These are phyloP conservation scores for Cicer cuneatum DNA, from an alignment of 306 rosid genomes.

Conservation along the genomic window DNA sequence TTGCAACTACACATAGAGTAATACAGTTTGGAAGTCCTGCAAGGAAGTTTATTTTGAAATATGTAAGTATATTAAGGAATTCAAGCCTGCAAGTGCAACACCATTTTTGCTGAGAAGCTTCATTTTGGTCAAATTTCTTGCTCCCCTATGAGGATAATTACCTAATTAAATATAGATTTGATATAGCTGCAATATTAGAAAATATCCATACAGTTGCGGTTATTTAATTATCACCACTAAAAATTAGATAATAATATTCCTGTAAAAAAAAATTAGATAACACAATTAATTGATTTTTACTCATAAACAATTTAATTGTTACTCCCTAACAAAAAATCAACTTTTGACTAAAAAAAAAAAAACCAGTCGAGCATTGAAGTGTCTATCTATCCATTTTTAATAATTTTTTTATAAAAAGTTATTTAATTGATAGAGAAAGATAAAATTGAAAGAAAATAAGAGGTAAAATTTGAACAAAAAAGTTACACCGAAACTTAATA, in stretches of 20 bases:
- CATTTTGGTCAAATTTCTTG: neutral
- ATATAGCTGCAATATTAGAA: neutral
- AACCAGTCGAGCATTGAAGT: too few species aligned
- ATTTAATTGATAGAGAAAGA: too few species aligned
- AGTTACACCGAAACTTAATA: too few species aligned
- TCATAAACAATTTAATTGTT: too few species aligned
- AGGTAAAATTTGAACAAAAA: too few species aligned
- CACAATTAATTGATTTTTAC: too few species aligned
- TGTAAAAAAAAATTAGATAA: too few species aligned
- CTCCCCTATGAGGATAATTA: neutral
- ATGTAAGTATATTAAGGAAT: neutral
- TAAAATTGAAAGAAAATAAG: too few species aligned
- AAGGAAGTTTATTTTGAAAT: neutral
- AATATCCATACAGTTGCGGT: neutral
- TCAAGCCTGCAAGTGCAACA: neutral
- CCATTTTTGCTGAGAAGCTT: neutral
- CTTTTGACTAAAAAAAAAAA: too few species aligned
- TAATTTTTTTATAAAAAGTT: too few species aligned
- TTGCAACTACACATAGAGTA: slow-evolving; percentile 17
- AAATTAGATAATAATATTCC: neutral
- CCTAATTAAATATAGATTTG: neutral
- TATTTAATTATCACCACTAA: slow-evolving; percentile 11
- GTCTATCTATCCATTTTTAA: too few species aligned
- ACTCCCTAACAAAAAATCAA: too few species aligned
- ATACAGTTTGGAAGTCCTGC: neutral